Evolutionary conservation across 2,329 filamentous ascomycete genomes (phyloP), one percentile per base, ranked within the genome.

Genomic region (Beauveria sp.): DNA sequence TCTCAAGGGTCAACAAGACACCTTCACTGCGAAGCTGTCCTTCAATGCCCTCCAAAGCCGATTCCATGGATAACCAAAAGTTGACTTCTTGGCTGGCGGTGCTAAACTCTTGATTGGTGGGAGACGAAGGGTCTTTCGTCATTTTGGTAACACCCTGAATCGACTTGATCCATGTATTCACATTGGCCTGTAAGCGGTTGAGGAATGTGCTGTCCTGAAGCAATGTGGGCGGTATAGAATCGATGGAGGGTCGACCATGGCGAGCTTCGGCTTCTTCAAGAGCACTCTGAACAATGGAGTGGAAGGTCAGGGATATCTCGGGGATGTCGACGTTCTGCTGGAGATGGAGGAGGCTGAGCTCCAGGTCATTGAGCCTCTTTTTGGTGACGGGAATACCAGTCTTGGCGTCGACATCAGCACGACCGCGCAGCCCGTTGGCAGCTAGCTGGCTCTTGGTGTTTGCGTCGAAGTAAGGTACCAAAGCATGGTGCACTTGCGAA

Each of bases 311-410:
- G 20, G 90, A 89, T 56, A 97, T 83, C 68, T 96, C 91, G 22
- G 94, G 94, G 58, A 99, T 97, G 74, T 99, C 96, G 61, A 96
- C 92, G 75, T 99, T 97, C 74, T 99, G 92, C 75, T 97, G 92
- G 59, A 99, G 80, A 70, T 99, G 93, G 62, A 92, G 82, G 69
- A 99, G 79, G 67, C 89, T 94, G 67, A 96, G 81, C 73, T 96
- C 92, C 67, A 99, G 77, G 73, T 99, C 96, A 55, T 93, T 94
- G 73, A 97, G 88, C 70, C 92, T 91, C 83, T 96, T 96, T 80
- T 96, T 96, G 22, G 94, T 93, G n/a, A 93, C 91, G 18, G 94
- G 92, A 64, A 99, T 92, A 63, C 94, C 94, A 20, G 91, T 96
- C 78, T 96, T 96, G 50, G 90, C 87, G 70, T 97, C 94, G 55